phyloP scores from a whole-genome alignment of 1,139 yeast genomes.

The Yamadazyma aaseri region DNA sequence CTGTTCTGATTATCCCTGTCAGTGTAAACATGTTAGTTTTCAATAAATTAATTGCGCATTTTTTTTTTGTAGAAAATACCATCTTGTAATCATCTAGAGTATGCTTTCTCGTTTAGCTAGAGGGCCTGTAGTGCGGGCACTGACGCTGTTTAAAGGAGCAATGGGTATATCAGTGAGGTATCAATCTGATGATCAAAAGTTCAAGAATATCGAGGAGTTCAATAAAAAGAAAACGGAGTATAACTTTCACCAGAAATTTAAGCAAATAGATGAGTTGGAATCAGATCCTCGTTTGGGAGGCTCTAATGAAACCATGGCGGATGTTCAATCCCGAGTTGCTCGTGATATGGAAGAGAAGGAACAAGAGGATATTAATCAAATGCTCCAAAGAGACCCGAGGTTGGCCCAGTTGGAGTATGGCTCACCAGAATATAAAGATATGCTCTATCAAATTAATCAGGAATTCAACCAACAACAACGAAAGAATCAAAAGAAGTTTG shows the following conservation, averaged over 20 bases:
- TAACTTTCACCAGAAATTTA: conserved; percentile 32
- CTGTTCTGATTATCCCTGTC: too few relatives aligned
- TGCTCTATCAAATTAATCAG: conserved; percentile 28
- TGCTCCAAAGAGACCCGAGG: conserved; percentile 35
- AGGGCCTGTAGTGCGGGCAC: too few relatives aligned
- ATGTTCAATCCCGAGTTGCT: conserved; percentile 13
- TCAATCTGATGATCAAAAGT: conserved; percentile 16
- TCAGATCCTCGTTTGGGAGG: conserved; percentile 5
- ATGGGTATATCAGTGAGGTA: too few relatives aligned
- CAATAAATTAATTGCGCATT: too few relatives aligned
- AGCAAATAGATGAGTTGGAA: conserved; percentile 24
- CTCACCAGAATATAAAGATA: conserved; percentile 40
- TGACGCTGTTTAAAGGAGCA: too few relatives aligned
- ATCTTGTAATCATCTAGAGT: too few relatives aligned
- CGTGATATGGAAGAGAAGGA: conserved; percentile 17
- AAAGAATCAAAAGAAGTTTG: conserved; percentile 23
- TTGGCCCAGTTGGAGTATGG: conserved; percentile 29
- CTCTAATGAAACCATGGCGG: conserved; percentile 8
- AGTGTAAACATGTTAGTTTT: too few relatives aligned
- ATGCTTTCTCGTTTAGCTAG: conserved; percentile 2
- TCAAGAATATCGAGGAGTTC: conserved; percentile 34
- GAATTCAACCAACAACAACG: conserved; percentile 25
- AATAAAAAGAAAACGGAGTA: conserved; percentile 38
- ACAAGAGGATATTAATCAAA: conserved; percentile 20
- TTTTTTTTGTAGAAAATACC: neutral